Conservation (phyloP, 495 filamentous ascomycete genomes). For the Penicillium parvum region DNA sequence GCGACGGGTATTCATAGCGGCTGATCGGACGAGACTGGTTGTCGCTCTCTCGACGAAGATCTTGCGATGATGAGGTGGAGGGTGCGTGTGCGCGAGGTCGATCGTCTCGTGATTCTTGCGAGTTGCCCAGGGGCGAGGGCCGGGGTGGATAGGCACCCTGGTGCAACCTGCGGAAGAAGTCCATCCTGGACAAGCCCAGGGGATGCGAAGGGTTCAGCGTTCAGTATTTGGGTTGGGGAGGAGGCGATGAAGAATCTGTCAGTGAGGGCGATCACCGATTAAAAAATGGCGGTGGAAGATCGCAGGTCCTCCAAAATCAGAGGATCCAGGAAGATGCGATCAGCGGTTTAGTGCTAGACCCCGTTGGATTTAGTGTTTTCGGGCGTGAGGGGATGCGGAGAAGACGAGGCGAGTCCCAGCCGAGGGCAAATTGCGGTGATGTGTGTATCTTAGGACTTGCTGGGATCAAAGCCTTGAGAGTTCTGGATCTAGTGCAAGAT, state of each 20-base stretch:
- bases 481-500: too few relatives aligned
- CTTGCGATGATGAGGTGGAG: constrained; percentile 15
- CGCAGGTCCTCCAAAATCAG: neutral
- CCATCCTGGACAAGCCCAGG: constrained; percentile 11
- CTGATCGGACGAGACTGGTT: constrained; percentile 19
- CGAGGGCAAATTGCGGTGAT: too few relatives aligned
- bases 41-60: constrained; percentile 21
- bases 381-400: constrained; percentile 11
- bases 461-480: too few relatives aligned
- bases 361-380: too few relatives aligned
- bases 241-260: neutral
- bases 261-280: neutral
- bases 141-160: constrained; percentile 22
- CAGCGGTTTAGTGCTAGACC: constrained; percentile 22
- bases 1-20: constrained; percentile 23
- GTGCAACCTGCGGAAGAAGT: constrained; percentile 16
- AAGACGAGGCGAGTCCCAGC: too few relatives aligned
- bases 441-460: too few relatives aligned
- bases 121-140: constrained; percentile 21
- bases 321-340: constrained; percentile 16
- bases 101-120: constrained; percentile 26
- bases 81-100: constrained; percentile 14
- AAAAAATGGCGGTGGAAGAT: constrained; percentile 7
- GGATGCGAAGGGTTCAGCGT: too few relatives aligned
- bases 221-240: neutral